Evolutionary conservation across 2,329 filamentous ascomycete species (phyloP).

Genomic region (Aspergillus cejpii): DNA sequence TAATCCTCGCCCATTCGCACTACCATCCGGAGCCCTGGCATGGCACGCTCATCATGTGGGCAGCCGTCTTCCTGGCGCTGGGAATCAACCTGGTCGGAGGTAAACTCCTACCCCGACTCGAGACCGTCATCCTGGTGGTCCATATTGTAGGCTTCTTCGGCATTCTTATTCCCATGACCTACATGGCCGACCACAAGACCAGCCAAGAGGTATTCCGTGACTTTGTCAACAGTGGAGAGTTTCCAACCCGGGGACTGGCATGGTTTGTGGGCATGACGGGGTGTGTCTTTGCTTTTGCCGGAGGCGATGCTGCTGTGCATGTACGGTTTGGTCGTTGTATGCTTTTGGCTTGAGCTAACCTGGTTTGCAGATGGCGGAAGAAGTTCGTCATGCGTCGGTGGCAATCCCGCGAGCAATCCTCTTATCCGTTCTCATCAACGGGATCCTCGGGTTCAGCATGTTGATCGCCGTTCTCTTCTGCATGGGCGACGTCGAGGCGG

Average conservation of each 20-base stretch:
- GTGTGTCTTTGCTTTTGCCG: slow-evolving; percentile 35
- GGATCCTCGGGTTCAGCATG: slow-evolving; percentile 32
- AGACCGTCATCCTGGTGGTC: slow-evolving; percentile 45
- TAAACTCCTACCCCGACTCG: slow-evolving; percentile 42
- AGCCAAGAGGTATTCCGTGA: slow-evolving; percentile 42
- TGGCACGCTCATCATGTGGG: slow-evolving; percentile 45
- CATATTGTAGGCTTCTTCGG: slow-evolving; percentile 51
- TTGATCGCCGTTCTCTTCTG: slow-evolving; percentile 37
- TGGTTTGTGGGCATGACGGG: slow-evolving; percentile 32
- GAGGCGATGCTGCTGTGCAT: slow-evolving; percentile 36
- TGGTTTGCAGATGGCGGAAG: slow-evolving; percentile 32
- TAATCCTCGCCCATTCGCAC: slow-evolving; percentile 31
- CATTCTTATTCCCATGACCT: slow-evolving; percentile 44
- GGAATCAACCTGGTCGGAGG: slow-evolving; percentile 42
- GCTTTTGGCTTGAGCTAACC: neutral
- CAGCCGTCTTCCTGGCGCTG: slow-evolving; percentile 35
- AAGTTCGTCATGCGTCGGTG: slow-evolving; percentile 34
- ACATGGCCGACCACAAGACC: slow-evolving; percentile 38
- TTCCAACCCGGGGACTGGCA: slow-evolving; percentile 40
- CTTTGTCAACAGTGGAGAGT: slow-evolving; percentile 45
- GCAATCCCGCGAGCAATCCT: slow-evolving; percentile 36
- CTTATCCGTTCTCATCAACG: slow-evolving; percentile 33
- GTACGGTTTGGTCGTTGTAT: slow-evolving; percentile 18
- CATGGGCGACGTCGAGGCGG: slow-evolving; percentile 27
- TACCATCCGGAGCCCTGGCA: slow-evolving; percentile 44